Base-by-base conservation (phyloP, 2,329 filamentous ascomycete species). In the Madurella mycetomatis region DNA sequence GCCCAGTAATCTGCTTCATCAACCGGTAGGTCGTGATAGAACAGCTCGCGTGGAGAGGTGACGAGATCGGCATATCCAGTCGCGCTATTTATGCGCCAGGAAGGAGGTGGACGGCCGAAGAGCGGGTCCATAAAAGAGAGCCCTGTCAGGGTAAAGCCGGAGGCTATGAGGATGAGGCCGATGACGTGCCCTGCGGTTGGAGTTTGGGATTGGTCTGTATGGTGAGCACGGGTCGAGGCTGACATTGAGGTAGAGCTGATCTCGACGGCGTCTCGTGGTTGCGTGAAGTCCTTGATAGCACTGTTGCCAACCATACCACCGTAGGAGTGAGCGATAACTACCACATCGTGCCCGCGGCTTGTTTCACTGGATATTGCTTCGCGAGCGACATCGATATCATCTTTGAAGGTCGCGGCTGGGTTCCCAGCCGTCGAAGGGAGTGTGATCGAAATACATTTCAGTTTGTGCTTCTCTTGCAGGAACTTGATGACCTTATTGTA, bases 291-390 rank as follows among this genome's bases (percentile, higher is more conserved):
- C 55, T 73, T 74, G 60, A 78, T 64, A 2, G 75, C 74, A 57
- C 75, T 78, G 57, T 66, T 68, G 42, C 72, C 76, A 1, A 77
- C 72, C 41, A 73, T 67, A 18, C 76, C 76, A 31, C 76, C 76
- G 52, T 77, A 80, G 0, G 76, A 78, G 63, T 80, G 77, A 1
- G 68, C 71, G 2, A 78, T 61, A 5, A 81, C 66, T 3, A 80
- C 65, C 2, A 80, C 76, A 51, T 80, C 63, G 18, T 61, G 66
- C 1, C 73, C 73, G 8, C 66, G 55, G 1, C 47, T 54, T 2
- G 66, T 73, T 45, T 78, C 72, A 4, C 46, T 51, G 1, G 56
- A 41, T 11, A 78, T 73, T 0, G 66, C 66, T 1, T 66, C 61
- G 9, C 68, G 70, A 7, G 70, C 69, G 4, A 64, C 72, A 5